A percentile compares a stretch with the other conserved stretches of the same genome.
phyloP scores from a whole-genome alignment of 179 eudicot species.

The Carnegiea gigantea region DNA sequence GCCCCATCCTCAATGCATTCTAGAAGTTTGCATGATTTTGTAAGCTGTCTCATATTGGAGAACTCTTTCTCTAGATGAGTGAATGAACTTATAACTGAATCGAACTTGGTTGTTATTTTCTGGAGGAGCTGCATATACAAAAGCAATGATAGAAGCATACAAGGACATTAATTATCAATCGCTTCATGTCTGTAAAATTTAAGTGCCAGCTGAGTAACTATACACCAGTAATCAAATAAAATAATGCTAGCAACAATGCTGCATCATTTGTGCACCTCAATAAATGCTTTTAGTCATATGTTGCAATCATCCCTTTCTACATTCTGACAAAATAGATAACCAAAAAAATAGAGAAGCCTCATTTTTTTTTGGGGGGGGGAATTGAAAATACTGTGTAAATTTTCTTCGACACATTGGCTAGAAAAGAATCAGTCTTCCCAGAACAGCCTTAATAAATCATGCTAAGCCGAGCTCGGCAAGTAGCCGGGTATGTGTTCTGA shows the following conservation, averaged over 20 bases:
- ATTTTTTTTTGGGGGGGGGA: background rate
- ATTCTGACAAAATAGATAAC: background rate
- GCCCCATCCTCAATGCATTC: slow-evolving; percentile 52
- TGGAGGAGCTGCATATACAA: slow-evolving; percentile 66
- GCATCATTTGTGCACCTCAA: background rate
- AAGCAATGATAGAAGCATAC: background rate
- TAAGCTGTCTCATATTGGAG: slow-evolving; percentile 60
- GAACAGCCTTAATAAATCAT: background rate
- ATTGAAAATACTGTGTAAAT: background rate
- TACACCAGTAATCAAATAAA: background rate
- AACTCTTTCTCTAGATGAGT: slow-evolving; percentile 87
- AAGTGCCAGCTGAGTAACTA: background rate
- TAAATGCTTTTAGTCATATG: background rate
- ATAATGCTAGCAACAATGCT: background rate
- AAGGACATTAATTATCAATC: background rate
- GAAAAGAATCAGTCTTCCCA: background rate
- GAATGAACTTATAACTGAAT: slow-evolving; percentile 71
- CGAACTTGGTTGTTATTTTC: slow-evolving; percentile 73
- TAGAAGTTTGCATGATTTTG: slow-evolving; percentile 67
- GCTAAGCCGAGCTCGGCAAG: background rate
- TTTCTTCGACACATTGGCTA: background rate
- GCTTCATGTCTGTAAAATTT: background rate
- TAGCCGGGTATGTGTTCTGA: background rate
- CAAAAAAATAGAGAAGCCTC: background rate
- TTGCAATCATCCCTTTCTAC: background rate